Conservation (phyloP, 2,329 filamentous ascomycete species). For the Didymosphaeria variabile region DNA sequence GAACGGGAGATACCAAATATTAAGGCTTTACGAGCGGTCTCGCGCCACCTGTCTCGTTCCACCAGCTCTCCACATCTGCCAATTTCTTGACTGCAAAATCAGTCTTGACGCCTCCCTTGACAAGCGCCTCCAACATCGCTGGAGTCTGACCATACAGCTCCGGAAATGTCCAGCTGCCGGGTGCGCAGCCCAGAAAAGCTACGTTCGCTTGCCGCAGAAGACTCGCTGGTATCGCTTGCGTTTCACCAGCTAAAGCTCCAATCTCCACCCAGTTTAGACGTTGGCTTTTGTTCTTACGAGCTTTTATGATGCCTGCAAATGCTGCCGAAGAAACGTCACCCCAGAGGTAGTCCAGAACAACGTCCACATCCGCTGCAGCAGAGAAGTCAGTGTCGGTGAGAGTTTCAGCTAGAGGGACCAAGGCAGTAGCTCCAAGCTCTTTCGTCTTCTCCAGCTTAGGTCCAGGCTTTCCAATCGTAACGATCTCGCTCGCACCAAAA, state of each 20-base stretch:
- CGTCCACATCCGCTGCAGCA: constrained; percentile 58
- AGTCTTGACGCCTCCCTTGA: constrained; percentile 13
- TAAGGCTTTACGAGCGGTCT: constrained; percentile 12
- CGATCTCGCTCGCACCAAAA: constrained; percentile 60
- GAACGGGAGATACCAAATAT: neutral
- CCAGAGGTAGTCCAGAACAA: constrained; percentile 68
- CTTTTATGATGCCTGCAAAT: constrained; percentile 22
- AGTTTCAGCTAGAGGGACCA: constrained; percentile 53
- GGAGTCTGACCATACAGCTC: constrained; percentile 22
- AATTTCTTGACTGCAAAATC: constrained; percentile 20
- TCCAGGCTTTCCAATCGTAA: constrained; percentile 62
- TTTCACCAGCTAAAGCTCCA: constrained; percentile 25
- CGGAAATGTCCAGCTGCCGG: constrained; percentile 26
- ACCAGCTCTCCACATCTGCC: constrained; percentile 22
- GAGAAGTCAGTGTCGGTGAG: constrained; percentile 59
- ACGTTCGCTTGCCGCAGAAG: constrained; percentile 25
- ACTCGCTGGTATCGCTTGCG: constrained; percentile 12
- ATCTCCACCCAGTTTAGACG: constrained; percentile 29
- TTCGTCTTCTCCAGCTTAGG: constrained; percentile 49
- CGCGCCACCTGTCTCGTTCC: constrained; percentile 18
- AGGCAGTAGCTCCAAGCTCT: constrained; percentile 57
- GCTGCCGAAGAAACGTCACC: constrained; percentile 43
- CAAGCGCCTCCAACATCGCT: constrained; percentile 22
- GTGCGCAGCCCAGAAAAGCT: constrained; percentile 22
- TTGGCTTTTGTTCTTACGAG: constrained; percentile 26